Base-by-base conservation (phyloP, 2,329 filamentous ascomycete genomes). In the Botryotinia convoluta region DNA sequence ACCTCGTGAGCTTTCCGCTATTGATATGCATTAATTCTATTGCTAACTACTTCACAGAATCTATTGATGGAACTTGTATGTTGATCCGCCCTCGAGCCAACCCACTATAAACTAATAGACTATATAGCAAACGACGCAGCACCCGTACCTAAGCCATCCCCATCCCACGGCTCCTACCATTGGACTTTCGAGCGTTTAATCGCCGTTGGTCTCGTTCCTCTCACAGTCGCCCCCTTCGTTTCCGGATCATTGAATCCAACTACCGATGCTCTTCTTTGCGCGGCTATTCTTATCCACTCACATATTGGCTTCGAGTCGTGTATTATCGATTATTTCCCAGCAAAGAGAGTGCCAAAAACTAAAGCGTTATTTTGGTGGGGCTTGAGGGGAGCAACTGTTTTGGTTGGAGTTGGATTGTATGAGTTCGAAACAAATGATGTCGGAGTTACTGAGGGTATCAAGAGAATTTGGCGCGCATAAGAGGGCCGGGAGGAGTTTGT, bases 391-490 rank as follows among this genome's bases (percentile, higher is more conserved):
- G 91, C 89, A 74, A 98, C 97, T 18, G 86, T 95, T 74, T 85
- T 93, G 70, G 93, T 95, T 76, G 94, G 93, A 69, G 87, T 97
- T 77, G 95, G 95, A 73, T 87, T 98, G 80, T 99, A 99, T 85
- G 95, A 98, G 84, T 98, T 98, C 80, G 96, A 99, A 90, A 99
- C 96, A 45, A 98, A 98, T 81, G 96, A 99, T 79, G 94, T 99
- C 70, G 96, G 96, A 77, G 83, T 99, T 74, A 97, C 94, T 14
- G 95, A 97, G 87, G 92, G 91, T 45, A 87, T 98, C 77, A 94
- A 92, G 88, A 89, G 92, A 81, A 86, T 98, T 76, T 99, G 96
- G 96, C 93, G 88, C 80, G 95, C 96, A 80, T 93, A 85, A 75
- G 61, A 29, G n/a, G 35, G 35, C 32, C 16, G 18, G 35, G 16